These are phyloP conservation scores for Forsythia viridissima DNA, from an alignment of 257 asterid species.

Conservation along the genomic window DNA sequence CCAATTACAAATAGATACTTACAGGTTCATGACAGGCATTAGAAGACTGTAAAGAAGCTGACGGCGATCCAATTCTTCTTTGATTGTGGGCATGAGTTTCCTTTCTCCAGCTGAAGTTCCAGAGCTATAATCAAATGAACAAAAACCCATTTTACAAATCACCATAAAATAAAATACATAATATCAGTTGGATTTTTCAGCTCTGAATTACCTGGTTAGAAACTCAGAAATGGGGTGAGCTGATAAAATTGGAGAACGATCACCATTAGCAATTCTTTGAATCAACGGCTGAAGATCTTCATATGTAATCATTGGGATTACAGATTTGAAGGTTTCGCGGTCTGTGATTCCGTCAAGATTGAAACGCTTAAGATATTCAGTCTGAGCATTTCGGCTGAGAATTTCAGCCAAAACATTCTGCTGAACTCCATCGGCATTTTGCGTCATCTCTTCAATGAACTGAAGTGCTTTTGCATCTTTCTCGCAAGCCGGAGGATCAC, in stretches of 20 bases:
- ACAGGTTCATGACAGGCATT: constrained; percentile 47
- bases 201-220: constrained; percentile 31
- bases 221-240: constrained; percentile 43
- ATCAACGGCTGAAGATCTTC: constrained; percentile 33
- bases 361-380: constrained; percentile 32
- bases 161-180: neutral
- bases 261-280: constrained; percentile 41
- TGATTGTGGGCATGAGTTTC: constrained; percentile 42
- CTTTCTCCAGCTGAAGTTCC: constrained; percentile 53
- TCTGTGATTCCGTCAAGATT: constrained; percentile 10
- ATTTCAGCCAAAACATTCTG: constrained; percentile 27
- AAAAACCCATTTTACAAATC: neutral
- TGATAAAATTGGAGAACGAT: constrained; percentile 42
- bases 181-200: neutral
- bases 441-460: constrained; percentile 39
- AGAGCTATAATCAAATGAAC: constrained; percentile 22
- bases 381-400: constrained; percentile 31
- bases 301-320: constrained; percentile 21
- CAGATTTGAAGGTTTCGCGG: constrained; percentile 21
- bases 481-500: constrained; percentile 12
- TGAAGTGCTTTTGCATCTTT: constrained; percentile 31
- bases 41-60: constrained; percentile 41
- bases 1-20: neutral
- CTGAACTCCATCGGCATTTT: constrained; percentile 28
- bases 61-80: constrained; percentile 44